Evolutionary conservation across 495 filamentous ascomycete species (phyloP).

Genomic region (Talaromyces ruber): DNA sequence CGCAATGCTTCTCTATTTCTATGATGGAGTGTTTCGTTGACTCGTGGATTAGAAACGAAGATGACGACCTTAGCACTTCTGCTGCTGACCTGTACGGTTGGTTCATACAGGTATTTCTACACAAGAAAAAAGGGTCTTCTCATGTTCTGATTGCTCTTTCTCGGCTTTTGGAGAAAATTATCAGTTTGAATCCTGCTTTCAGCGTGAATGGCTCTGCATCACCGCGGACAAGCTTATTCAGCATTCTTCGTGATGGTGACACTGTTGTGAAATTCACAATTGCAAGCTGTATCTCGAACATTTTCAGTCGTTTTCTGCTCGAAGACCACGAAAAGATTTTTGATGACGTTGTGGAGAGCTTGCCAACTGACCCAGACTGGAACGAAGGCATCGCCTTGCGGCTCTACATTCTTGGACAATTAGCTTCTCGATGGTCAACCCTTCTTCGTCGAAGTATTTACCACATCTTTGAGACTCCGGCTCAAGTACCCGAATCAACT

Average conservation of each 20-base stretch:
- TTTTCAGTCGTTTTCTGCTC: slow-evolving; percentile 73
- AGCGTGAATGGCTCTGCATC: slow-evolving; percentile 48
- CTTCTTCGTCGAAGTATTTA: slow-evolving; percentile 78
- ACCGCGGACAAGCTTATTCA: slow-evolving; percentile 65
- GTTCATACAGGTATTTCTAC: slow-evolving; percentile 57
- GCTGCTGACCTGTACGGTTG: slow-evolving; percentile 73
- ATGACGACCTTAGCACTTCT: slow-evolving; percentile 47
- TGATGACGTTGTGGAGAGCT: slow-evolving; percentile 60
- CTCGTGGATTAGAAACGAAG: slow-evolving; percentile 51
- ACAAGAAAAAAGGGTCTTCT: slow-evolving; percentile 55
- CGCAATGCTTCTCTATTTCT: slow-evolving; percentile 59
- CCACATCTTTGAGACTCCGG: slow-evolving; percentile 84
- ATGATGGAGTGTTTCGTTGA: slow-evolving; percentile 56
- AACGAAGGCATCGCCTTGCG: slow-evolving; percentile 80
- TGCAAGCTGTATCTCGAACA: slow-evolving; percentile 53
- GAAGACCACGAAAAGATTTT: slow-evolving; percentile 76
- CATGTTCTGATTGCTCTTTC: slow-evolving; percentile 58
- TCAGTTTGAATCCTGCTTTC: slow-evolving; percentile 57
- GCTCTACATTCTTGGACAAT: slow-evolving; percentile 59
- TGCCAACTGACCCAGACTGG: slow-evolving; percentile 64
- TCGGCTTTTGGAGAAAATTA: slow-evolving; percentile 55
- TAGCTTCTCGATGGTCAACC: slow-evolving; percentile 76
- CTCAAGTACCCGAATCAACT: slow-evolving; percentile 50
- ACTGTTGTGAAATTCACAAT: slow-evolving; percentile 70
- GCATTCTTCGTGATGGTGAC: slow-evolving; percentile 55